Percentiles rank a stretch among this genome's conserved stretches.
These are phyloP conservation scores for Massariosphaeria phaeospora DNA, from an alignment of 495 filamentous ascomycete species.

Conservation along the genomic window DNA sequence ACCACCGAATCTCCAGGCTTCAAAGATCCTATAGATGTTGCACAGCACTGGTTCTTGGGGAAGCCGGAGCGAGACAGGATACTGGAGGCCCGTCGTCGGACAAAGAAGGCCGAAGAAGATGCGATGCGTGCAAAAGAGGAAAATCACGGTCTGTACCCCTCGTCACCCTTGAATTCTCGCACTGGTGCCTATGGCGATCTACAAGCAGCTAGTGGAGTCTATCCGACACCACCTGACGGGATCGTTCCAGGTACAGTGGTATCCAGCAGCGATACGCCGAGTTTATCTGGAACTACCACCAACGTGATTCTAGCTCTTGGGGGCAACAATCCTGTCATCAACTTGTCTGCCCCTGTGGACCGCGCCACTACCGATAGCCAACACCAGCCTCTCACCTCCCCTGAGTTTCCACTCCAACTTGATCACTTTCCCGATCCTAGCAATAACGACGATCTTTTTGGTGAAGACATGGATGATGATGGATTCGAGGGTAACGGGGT, in stretches of 20 bases:
- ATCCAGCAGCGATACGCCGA: slow-evolving; percentile 15
- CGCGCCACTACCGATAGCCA: not conserved
- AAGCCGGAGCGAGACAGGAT: slow-evolving; percentile 47
- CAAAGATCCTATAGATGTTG: slow-evolving; percentile 59
- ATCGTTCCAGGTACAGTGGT: slow-evolving; percentile 39
- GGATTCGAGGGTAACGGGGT: slow-evolving; percentile 56
- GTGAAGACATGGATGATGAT: slow-evolving; percentile 51
- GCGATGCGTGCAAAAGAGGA: slow-evolving; percentile 17
- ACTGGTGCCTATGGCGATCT: slow-evolving; percentile 30
- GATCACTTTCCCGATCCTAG: slow-evolving; percentile 18
- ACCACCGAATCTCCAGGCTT: slow-evolving; percentile 23
- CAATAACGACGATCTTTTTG: slow-evolving; percentile 61
- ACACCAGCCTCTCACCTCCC: slow-evolving; percentile 13
- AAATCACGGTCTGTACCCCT: slow-evolving; percentile 16
- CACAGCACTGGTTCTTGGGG: slow-evolving; percentile 61
- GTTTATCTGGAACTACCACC: slow-evolving; percentile 5
- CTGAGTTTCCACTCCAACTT: slow-evolving; percentile 7
- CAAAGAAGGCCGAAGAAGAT: slow-evolving; percentile 47
- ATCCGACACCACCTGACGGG: slow-evolving; percentile 84
- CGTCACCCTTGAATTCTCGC: slow-evolving; percentile 31
- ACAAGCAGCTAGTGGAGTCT: slow-evolving; percentile 50
- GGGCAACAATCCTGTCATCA: slow-evolving; percentile 13
- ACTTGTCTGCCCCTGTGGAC: slow-evolving; percentile 20
- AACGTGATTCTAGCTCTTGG: slow-evolving; percentile 12
- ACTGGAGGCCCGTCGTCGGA: slow-evolving; percentile 48